A percentile compares a stretch with the other conserved stretches of the same genome.
Evolutionary conservation across 768 basidiomycete species (phyloP).

Genomic region (Galerina sulciceps): DNA sequence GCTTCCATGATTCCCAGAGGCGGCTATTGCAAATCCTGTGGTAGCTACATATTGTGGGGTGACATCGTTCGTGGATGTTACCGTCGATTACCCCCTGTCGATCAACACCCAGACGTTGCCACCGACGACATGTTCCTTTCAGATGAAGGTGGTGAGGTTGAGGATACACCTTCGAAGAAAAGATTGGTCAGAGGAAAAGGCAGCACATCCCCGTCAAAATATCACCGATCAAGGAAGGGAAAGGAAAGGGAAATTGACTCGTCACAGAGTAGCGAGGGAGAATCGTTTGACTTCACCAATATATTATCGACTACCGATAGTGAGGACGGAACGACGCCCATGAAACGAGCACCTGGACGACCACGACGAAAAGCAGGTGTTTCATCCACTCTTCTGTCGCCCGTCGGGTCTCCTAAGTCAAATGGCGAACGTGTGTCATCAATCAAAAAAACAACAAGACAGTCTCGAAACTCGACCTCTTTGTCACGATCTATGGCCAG

Average conservation of each 20-base stretch:
- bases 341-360: constrained; percentile 14
- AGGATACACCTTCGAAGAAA: constrained; percentile 9
- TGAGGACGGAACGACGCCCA: constrained; percentile 1
- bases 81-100: constrained; percentile 41
- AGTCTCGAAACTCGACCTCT: no score
- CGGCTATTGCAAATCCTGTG: constrained; percentile 58
- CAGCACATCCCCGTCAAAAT: background rate
- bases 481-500: background rate
- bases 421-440: no score
- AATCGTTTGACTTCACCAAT: constrained; percentile 19
- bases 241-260: constrained; percentile 9
- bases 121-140: constrained; percentile 39
- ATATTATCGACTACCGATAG: constrained; percentile 18
- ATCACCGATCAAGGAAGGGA: constrained; percentile 1
- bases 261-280: constrained; percentile 20
- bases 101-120: constrained; percentile 30
- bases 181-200: constrained; percentile 4
- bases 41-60: constrained; percentile 66
- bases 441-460: no score
- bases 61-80: constrained; percentile 69
- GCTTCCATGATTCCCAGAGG: constrained; percentile 60
- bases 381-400: background rate
- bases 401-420: background rate
- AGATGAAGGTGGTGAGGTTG: constrained; percentile 28
- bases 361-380: constrained; percentile 5